Evolutionary conservation across 164 flowering plant genomes (phyloP).

Genomic region (Piper longum): DNA sequence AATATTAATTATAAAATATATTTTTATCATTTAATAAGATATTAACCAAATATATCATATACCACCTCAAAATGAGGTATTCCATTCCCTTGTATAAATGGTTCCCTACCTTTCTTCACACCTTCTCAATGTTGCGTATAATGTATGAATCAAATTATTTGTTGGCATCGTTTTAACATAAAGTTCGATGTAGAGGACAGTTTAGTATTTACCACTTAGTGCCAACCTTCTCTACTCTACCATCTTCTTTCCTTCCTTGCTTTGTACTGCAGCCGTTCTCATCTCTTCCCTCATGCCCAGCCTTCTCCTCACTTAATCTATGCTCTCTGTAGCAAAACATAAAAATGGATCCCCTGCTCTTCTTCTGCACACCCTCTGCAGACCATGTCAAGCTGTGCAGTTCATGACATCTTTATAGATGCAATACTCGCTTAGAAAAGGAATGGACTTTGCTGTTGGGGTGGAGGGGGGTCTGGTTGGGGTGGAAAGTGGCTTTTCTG

Average conservation of each 20-base stretch:
- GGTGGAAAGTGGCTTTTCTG: constrained; percentile 19
- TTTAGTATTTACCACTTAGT: not conserved
- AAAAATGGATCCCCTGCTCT: not conserved
- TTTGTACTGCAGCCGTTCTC: not conserved
- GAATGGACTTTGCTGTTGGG: constrained; percentile 52
- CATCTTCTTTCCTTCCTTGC: not conserved
- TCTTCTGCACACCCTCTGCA: not conserved
- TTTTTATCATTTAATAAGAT: too few relatives aligned
- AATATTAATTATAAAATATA: too few relatives aligned
- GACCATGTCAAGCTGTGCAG: not conserved
- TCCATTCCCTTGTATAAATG: too few relatives aligned
- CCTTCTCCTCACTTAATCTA: not conserved
- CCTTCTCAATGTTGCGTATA: not conserved
- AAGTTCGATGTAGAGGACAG: constrained; percentile 1
- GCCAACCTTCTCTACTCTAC: constrained; percentile 2
- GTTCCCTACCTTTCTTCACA: not conserved
- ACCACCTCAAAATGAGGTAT: too few relatives aligned
- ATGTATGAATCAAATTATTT: constrained; percentile 1
- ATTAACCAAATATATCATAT: too few relatives aligned
- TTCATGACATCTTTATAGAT: not conserved
- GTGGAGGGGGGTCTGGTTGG: constrained; percentile 28
- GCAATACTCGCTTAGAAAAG: not conserved
- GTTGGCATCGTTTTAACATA: constrained; percentile 1
- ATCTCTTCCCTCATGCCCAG: not conserved
- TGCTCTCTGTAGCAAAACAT: not conserved